These are phyloP conservation scores for Diplogelasinospora grovesii DNA, from an alignment of 495 filamentous ascomycete genomes.

Conservation along the genomic window DNA sequence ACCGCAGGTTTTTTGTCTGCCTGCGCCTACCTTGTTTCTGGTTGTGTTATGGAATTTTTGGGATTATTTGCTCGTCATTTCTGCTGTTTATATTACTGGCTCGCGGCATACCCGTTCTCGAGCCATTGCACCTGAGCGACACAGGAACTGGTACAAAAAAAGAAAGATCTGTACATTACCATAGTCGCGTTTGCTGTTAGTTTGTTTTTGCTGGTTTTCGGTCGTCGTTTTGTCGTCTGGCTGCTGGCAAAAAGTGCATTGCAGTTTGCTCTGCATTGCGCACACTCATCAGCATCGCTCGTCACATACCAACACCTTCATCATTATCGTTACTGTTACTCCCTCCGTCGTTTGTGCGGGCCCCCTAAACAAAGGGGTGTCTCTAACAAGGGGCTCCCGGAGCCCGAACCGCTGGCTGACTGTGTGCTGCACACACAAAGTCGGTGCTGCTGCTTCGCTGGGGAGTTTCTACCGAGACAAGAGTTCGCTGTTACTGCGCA, in stretches of 20 bases:
- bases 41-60: conserved; percentile 20
- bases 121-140: conserved; percentile 28
- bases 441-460: conserved; percentile 17
- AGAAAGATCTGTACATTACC: conserved; percentile 38
- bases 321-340: conserved; percentile 11
- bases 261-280: conserved; percentile 19
- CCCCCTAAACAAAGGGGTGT: conserved; percentile 7
- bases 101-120: conserved; percentile 26
- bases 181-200: conserved; percentile 35
- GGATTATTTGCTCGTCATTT: conserved; percentile 25
- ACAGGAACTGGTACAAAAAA: conserved; percentile 33
- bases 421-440: conserved; percentile 10
- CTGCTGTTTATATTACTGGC: conserved; percentile 43
- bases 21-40: conserved; percentile 14
- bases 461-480: conserved; percentile 18
- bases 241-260: conserved; percentile 27
- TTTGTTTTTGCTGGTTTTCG: conserved; percentile 33
- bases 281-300: conserved; percentile 28
- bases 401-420: too few relatives aligned
- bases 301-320: conserved; percentile 32
- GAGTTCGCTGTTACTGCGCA: conserved; percentile 24
- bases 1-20: conserved; percentile 23
- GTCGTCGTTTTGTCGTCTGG: conserved; percentile 35
- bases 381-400: conserved; percentile 1
- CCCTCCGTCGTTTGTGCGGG: conserved; percentile 8